These are phyloP conservation scores for Cynanchum wilfordii DNA, from an alignment of 257 asterid genomes.

Conservation along the genomic window DNA sequence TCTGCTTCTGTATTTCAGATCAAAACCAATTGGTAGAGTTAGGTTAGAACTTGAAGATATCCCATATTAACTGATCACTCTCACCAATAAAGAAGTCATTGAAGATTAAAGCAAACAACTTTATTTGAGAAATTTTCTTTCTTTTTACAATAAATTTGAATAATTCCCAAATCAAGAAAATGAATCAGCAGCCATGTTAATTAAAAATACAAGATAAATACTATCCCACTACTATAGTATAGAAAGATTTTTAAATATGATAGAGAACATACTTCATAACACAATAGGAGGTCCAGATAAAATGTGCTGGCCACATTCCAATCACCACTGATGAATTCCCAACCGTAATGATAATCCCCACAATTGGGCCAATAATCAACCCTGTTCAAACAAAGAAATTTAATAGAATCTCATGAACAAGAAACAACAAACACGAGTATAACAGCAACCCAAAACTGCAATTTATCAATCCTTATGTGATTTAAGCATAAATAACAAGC, in stretches of 20 bases:
- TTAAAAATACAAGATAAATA: neutral
- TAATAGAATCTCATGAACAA: neutral
- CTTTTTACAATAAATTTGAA: neutral
- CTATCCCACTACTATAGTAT: neutral
- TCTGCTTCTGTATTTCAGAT: slow-evolving; percentile 44
- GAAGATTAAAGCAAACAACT: neutral
- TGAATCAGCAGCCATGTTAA: neutral
- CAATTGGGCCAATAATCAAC: slow-evolving; percentile 51
- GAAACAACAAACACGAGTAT: neutral
- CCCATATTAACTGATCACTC: neutral
- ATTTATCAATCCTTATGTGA: neutral
- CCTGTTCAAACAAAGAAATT: slow-evolving; percentile 44
- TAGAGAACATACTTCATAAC: slow-evolving; percentile 47
- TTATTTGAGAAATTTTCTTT: neutral
- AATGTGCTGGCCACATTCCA: slow-evolving; percentile 90
- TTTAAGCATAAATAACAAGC: neutral
- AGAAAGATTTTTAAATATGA: neutral
- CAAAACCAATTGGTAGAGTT: neutral
- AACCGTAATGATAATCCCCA: slow-evolving; percentile 30
- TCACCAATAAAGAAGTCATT: neutral
- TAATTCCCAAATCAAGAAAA: neutral
- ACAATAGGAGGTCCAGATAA: slow-evolving; percentile 75
- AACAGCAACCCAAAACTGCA: neutral
- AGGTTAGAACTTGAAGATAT: neutral
- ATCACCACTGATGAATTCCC: slow-evolving; percentile 77